Evolutionary conservation across 2,329 filamentous ascomycete genomes (phyloP), one percentile per base, ranked within the genome.

Genomic region (Hypomyces perniciosus): DNA sequence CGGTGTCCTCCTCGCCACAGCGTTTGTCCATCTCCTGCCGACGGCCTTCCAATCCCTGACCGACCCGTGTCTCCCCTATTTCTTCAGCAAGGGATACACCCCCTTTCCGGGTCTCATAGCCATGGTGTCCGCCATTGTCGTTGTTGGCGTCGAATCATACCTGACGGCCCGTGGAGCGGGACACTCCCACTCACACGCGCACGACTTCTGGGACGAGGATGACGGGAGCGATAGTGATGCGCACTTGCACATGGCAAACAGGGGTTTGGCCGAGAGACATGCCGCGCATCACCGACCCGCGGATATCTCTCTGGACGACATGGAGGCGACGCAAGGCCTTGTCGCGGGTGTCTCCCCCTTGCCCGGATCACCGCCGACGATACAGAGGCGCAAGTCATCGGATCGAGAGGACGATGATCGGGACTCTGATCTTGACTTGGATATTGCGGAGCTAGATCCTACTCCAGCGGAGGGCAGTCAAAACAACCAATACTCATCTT

Each of bases 131-230:
- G 87, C 89, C n/a, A 76, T 95, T 53, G 72, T 87, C 4, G 90
- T 96, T 3, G 88, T 95, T 6, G 80, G 83, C 2, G 79, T 96
- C 47, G 92, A 97, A 68, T 95, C 93, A 71, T 90, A 90, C 65
- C 84, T 97, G 59, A 90, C 90, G 0, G 86, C 85, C 2, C 71
- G 81, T 50, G 82, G 82, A 40, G 83, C 81, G 2, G 75, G 79
- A 1, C 82, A 83, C 60, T 79, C 78, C 1, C 79, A 84, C 60
- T 76, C 78, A 1, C 81, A 84, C 56, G 66, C 72, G 31, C 72
- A 72, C 50, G 63, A 63, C 8, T 67, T 68, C 33, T 79, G 75
- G 66, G 78, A 78, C 70, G 75, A 78, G 33, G 73, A 75, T 4
- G 70, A 73, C 12, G 71, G 61, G 29, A 70, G 69, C 9, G 67